These are phyloP conservation scores for Agroathelia rolfsii DNA, from an alignment of 1,284 basidiomycete genomes.

Conservation along the genomic window DNA sequence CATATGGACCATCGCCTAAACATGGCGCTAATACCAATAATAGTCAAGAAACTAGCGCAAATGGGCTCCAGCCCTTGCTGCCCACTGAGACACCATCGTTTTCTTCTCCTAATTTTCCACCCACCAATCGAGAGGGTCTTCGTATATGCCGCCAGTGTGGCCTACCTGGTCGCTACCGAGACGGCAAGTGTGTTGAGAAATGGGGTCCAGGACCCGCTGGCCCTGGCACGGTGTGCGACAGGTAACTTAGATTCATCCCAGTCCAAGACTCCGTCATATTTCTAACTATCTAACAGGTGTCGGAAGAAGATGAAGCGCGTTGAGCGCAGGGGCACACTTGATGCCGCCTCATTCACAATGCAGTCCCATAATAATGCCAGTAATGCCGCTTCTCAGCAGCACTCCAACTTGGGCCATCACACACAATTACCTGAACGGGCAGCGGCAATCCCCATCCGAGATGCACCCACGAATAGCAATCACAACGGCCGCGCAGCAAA, in stretches of 20 bases:
- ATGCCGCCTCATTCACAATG: conserved; percentile 18
- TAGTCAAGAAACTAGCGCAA: conserved; percentile 1
- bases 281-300: conserved; percentile 32
- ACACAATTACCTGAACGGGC: conserved; percentile 2
- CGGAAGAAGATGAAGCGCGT: conserved; percentile 82
- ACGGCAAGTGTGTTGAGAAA: conserved; percentile 77
- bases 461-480: conserved; percentile 14
- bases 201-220: conserved; percentile 80
- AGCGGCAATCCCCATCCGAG: conserved; percentile 13
- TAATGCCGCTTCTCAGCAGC: conserved; percentile 13
- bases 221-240: conserved; percentile 74
- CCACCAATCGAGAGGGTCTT: conserved; percentile 55
- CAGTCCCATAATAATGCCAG: background rate
- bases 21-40: too few relatives aligned
- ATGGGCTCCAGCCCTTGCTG: conserved; percentile 9
- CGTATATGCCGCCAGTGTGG: conserved; percentile 70
- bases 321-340: conserved; percentile 61
- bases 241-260: conserved; percentile 27
- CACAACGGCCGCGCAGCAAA: background rate
- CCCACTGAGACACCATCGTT: conserved; percentile 11
- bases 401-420: conserved; percentile 10
- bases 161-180: conserved; percentile 61
- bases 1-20: conserved; percentile 5
- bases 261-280: background rate
- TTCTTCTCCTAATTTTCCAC: conserved; percentile 30